Base-by-base conservation (phyloP, 371 early-diverging fungal genomes). In the Mucor circinelloides region DNA sequence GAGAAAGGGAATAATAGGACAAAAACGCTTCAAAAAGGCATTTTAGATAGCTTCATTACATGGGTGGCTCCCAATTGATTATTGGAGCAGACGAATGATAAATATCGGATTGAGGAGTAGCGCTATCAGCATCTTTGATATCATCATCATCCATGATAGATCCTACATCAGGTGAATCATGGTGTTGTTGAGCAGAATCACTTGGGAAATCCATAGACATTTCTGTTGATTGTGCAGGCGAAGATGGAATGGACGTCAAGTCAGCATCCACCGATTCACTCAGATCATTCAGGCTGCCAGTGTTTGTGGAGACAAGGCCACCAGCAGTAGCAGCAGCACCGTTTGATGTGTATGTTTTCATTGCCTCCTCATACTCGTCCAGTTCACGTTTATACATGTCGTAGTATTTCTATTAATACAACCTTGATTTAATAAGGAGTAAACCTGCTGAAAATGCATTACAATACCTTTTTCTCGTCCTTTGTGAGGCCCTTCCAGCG, bases 381-480 rank as follows among this genome's bases (percentile, higher is more conserved):
- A 79, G 73, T 54, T 84, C 83, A 59, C 79, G 82, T 44, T 80
- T 75, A 48, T 81, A 85, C 71, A 76, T 77, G 42, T 80, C 81
- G 59, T 80, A 83, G 59, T 86, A 86, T 66, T 74, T 68, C 86
- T 86, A 17, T 13, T 4, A 10, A 17, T 58, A 12, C 21, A 50
- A 50, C 0, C 3, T 23, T 21, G 25, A 13, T 25, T 50, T 9
- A 50, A 21, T 10, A 19, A 55, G 54, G 46, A 17, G 54, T 28
- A 36, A 46, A 9, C 19, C 19, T 48, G 50, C 15, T 34, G n/a
- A 27, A 19, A 9, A 6, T 9, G 13, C 8, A 42, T 32, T 36
- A 28, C 25, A 57, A 36, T 71, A 81, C 87, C 77, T 83, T 74
- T 74, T 86, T 85, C 69, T 83, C 83, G 57, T 85, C 84, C 63